Base-by-base conservation (phyloP, 495 filamentous ascomycete genomes). In the Cairneyella variabilis region DNA sequence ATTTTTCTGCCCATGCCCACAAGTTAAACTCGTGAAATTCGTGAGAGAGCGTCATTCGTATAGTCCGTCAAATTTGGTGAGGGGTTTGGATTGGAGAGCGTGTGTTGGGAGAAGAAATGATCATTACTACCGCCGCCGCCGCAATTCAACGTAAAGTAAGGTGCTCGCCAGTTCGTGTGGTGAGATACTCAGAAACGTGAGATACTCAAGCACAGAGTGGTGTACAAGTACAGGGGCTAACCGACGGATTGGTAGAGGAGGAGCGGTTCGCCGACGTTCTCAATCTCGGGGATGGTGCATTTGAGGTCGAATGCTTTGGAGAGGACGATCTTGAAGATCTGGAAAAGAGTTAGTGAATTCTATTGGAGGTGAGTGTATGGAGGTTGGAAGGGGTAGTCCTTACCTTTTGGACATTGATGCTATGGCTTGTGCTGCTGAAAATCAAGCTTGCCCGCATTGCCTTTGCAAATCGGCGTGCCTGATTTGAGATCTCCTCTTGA, bases 261-360 rank as follows among this genome's bases (percentile, higher is more conserved):
- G 32, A 98, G 74, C n/a, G 93, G 93, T 69, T 98, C 93, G 64
- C 93, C 93, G 42, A 95, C 83, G 64, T 97, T 91, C 67, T 96
- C 92, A 64, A 98, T 97, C 69, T 98, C 93, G 9, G 93, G 93
- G 64, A 98, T 97, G 3, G 93, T 98, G 76, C 93, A 98, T 66
- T 96, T 96, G 53, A 98, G 79, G 66, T 98, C 93, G 65, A 98
- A 98, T 0, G 93, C 95, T 71, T 98, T 98, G 53, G 92, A 92
- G 26, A 98, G 80, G 50, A 98, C 93, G 62, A 98, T 98, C 69
- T 98, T 98, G 80, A 98, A 98, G 66, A 98, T 98, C 93, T 98
- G 54, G 67, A 39, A 63, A 57, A 43, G 62, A 21, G 9, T 40
- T 61, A 32, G 44, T 47, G 23, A 22, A 51, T 44, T 8, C 17